Conservation (phyloP, 2,329 filamentous ascomycete species). For the Fusarium solani-melongenae region DNA sequence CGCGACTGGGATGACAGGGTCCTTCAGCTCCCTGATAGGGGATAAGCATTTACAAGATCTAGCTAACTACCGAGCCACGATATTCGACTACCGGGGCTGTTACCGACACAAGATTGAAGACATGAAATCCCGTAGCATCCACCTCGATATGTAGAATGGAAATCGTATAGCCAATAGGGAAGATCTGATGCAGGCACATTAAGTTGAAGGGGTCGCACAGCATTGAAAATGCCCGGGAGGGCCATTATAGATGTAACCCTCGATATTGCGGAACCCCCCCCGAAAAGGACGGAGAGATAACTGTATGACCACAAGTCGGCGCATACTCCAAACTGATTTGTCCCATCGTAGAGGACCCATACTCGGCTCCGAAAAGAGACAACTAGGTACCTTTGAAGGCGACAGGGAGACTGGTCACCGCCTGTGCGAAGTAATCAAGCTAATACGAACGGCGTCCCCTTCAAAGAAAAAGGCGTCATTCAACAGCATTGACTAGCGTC, state of each 20-base stretch:
- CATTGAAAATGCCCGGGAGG: background rate
- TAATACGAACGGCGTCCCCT: background rate
- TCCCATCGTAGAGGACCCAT: background rate
- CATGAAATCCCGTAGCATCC: background rate
- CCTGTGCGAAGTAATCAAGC: background rate
- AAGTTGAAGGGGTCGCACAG: background rate
- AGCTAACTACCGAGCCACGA: background rate
- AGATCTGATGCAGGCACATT: background rate
- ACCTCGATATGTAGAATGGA: background rate
- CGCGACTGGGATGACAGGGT: background rate
- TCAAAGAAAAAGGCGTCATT: background rate
- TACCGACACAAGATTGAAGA: background rate
- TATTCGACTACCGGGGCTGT: conserved; percentile 25
- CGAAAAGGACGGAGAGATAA: background rate
- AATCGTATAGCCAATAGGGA: background rate
- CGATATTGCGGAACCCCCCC: background rate
- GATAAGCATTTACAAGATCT: background rate
- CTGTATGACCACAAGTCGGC: background rate
- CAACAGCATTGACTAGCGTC: background rate
- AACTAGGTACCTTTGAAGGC: background rate
- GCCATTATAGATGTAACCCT: background rate
- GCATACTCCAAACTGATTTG: background rate
- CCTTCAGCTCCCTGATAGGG: background rate
- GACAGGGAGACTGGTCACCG: background rate
- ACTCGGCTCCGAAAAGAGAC: background rate